Evolutionary conservation across 2,329 filamentous ascomycete species (phyloP).

Genomic region (Aspergillus brasiliensis): DNA sequence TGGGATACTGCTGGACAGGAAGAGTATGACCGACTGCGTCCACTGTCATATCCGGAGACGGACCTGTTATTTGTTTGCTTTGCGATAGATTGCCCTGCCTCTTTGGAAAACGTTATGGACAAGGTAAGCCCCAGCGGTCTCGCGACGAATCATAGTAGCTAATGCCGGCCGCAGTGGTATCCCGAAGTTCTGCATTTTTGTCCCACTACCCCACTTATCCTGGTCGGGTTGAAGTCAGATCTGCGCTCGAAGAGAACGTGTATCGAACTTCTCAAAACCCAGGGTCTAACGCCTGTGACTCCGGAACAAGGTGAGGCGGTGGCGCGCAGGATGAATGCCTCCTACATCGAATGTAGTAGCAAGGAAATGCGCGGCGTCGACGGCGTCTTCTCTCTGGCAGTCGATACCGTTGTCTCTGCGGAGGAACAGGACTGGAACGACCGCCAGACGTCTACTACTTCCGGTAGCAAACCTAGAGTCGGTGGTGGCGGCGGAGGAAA

Average conservation of each 20-base stretch:
- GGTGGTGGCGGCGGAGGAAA: slow-evolving; percentile 44
- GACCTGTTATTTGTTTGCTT: slow-evolving; percentile 99
- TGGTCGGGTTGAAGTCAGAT: slow-evolving; percentile 96
- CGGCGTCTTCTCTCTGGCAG: slow-evolving; percentile 91
- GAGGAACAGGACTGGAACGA: slow-evolving; percentile 61
- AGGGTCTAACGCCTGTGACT: slow-evolving; percentile 93
- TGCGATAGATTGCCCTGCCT: slow-evolving; percentile 97
- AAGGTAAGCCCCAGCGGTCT: slow-evolving; percentile 66
- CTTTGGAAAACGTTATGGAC: slow-evolving; percentile 96
- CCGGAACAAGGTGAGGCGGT: slow-evolving; percentile 85
- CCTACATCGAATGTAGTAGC: slow-evolving; percentile 97
- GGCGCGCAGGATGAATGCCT: slow-evolving; percentile 88
- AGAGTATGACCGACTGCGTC: slow-evolving; percentile 94
- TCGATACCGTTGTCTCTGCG: slow-evolving; percentile 84
- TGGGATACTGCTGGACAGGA: slow-evolving; percentile 99
- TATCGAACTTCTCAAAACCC: slow-evolving; percentile 97
- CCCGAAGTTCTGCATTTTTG: slow-evolving; percentile 99
- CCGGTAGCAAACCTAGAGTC: slow-evolving; percentile 33
- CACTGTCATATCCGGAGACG: slow-evolving; percentile 95
- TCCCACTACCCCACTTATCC: slow-evolving; percentile 91
- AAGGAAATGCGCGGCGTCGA: slow-evolving; percentile 97
- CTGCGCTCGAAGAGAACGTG: slow-evolving; percentile 93
- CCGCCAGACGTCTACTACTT: slow-evolving; percentile 22
- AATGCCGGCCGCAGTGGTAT: slow-evolving; percentile 73
- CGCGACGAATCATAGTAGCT: slow-evolving; percentile 12